Evolutionary conservation across 306 rosid species (phyloP), one percentile per base, ranked within the genome.

Genomic region (Casuarina glauca): DNA sequence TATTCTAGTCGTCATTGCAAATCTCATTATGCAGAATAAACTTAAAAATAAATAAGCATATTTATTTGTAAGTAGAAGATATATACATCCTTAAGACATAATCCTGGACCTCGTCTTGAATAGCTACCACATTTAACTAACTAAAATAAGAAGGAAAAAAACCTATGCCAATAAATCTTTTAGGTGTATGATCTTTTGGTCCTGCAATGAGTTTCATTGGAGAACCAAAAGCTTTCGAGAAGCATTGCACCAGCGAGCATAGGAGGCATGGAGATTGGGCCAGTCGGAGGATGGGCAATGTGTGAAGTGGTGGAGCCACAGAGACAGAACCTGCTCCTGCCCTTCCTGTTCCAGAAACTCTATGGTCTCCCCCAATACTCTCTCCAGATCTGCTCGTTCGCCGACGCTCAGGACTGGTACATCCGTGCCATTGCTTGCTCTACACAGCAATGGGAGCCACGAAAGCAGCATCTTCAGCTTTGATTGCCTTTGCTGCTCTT

Each of bases 241-340:
- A 36, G 88, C 70, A 51, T 55, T 74, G 77, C 93, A 93, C 97
- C 97, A 93, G 26, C 89, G 86, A 66, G 86, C 52, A 76, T 88
- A 93, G 53, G 90, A 88, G 39, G 89, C 80, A 44, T 83, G 88
- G 81, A 93, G 93, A 74, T 89, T 86, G 2, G 98, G 98, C 98
- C 98, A 91, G 42, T 93, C 98, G 41, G 93, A 85, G 69, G 89
- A 88, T 3, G 88, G 62, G 39, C 82, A 86, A 41, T 20, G 81
- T 7, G 98, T 91, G 80, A 86, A 93, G 75, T 93, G 92, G 73
- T 91, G 93, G 10, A 93, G 97, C 98, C 98, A 93, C 4, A 91
- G 69, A 39, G 90, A 75, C n/a, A 93, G 76, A 64, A 89, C 90
- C 74, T 86, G 85, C 58, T 91, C 98, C 55, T 88, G 93, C 57